Conservation (phyloP, 106 monocot genomes). For the Dioscorea zingiberensis region DNA sequence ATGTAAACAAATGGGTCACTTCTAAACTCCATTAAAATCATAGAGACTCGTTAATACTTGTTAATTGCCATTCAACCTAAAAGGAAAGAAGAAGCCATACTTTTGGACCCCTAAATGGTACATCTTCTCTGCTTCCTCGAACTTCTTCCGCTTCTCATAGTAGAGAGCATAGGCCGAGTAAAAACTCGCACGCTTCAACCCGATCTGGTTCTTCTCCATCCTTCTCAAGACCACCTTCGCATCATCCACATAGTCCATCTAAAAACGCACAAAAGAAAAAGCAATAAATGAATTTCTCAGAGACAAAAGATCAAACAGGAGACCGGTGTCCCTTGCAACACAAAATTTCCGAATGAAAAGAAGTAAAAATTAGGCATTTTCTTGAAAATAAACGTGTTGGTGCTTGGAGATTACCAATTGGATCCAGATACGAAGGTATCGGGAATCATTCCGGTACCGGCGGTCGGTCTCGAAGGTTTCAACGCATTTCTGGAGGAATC, state of each 20-base stretch:
- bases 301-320: no score
- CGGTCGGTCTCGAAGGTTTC: constrained; percentile 71
- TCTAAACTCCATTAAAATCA: no score
- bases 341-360: no score
- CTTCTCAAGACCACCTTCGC: constrained; percentile 58
- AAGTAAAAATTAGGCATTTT: no score
- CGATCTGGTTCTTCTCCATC: constrained; percentile 84
- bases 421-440: constrained; percentile 87
- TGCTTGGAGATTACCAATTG: constrained; percentile 45
- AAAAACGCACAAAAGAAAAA: background rate
- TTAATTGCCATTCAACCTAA: no score
- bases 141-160: constrained; percentile 80
- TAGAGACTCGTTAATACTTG: no score
- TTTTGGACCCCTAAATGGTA: constrained; percentile 66
- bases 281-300: no score
- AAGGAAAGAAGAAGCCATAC: constrained; percentile 26
- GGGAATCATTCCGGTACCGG: constrained; percentile 61
- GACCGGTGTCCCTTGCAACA: no score
- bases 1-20: background rate
- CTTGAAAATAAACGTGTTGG: no score
- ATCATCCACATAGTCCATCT: constrained; percentile 98
- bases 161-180: constrained; percentile 77
- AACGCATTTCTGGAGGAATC: constrained; percentile 96
- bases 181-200: constrained; percentile 55
- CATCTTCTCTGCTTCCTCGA: constrained; percentile 74